Evolutionary conservation across 169 alveolate species (phyloP).

Genomic region (Eimeria nieschulzi): DNA sequence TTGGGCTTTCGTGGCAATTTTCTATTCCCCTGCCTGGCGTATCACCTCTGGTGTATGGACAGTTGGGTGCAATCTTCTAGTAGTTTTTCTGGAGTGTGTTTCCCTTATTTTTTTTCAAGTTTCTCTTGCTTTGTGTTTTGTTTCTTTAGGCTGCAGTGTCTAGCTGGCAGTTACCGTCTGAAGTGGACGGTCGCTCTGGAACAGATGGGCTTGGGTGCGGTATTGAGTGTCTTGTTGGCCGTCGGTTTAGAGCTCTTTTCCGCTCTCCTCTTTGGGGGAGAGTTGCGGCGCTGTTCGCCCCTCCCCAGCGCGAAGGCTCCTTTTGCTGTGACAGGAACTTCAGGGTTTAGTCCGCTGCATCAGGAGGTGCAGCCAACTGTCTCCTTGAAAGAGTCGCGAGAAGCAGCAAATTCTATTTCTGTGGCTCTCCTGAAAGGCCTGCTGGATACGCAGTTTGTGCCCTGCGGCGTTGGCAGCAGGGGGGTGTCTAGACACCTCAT

Average conservation of each 20-base stretch:
- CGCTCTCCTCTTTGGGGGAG: background rate
- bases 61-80: too few species aligned
- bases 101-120: too few species aligned
- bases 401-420: background rate
- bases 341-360: slow-evolving; percentile 10
- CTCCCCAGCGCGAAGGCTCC: slow-evolving; percentile 6
- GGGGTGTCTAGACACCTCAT: slow-evolving; percentile 40
- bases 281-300: background rate
- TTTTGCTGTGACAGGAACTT: background rate
- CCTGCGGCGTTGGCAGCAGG: background rate
- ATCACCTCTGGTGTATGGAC: too few species aligned
- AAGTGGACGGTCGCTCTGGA: background rate
- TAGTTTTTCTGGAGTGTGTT: too few species aligned
- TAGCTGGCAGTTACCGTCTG: background rate
- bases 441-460: background rate
- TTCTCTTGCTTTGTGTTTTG: background rate
- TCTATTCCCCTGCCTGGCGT: too few species aligned
- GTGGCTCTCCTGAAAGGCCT: background rate
- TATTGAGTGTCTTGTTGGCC: slow-evolving; percentile 9
- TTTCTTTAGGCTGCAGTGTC: slow-evolving; percentile 17
- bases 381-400: too few species aligned
- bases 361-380: background rate
- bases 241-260: background rate
- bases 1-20: too few species aligned
- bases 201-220: background rate